Evolutionary conservation across 208 protist genomes (phyloP), one percentile per base, ranked within the genome.

Genomic region (Phytomonas serpens): DNA sequence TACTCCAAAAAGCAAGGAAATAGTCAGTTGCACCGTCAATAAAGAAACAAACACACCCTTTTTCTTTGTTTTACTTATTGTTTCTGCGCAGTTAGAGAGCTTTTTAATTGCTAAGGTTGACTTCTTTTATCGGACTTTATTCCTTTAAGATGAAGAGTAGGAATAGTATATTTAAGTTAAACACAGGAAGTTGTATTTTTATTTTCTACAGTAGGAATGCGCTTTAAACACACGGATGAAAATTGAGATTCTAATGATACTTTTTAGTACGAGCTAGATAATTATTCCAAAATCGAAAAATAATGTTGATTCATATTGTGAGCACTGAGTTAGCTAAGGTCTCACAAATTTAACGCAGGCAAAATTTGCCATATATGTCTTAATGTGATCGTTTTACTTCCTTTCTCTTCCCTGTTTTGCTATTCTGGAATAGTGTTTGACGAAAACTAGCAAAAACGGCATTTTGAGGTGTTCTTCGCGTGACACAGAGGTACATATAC

Each of bases 391-490:
- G 40, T 14, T 71, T 33, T 69, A 51, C 40, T 57, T 74, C 38
- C 70, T 52, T 78, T 72, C 51, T 61, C 61, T 61, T 75, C 68
- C 10, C 36, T 36, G 14, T 27, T 67, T 57, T 42, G 4, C n/a
- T 14, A 61, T 27, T 51, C 42, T 14, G 33, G 30, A 30, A 32
- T 76, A 57, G 47, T 57, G 47, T 19, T 57, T 57, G 2, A 57
- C 47, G 27, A 23, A 2, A 57, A 57, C 19, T 27, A 57, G 23
- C 47, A 57, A 57, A 9, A 57, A 27, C 47, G 19, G 19, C 19
- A 57, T 23, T 57, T 57, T 57, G 11, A 57, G 47, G 47, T 6
- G 16, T 57, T 57, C 47, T 23, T 27, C 23, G 19, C 19, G 47
- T 57, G 47, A 5, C 23, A 57, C 47, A 19, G 47, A 57, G 47